phyloP scores from a whole-genome alignment of 306 rosid species.

The Cicer cuneatum region DNA sequence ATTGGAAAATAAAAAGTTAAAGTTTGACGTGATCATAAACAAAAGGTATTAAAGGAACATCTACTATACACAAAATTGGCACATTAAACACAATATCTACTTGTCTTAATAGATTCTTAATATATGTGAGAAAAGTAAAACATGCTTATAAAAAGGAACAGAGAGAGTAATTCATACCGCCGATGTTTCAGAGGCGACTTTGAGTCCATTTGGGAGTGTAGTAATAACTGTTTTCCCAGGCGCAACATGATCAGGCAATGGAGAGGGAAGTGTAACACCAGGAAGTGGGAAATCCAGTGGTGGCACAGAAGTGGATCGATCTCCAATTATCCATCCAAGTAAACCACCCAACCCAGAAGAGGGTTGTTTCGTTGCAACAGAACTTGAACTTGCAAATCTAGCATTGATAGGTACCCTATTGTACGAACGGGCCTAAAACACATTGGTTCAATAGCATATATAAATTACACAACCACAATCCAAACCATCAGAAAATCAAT shows the following conservation, averaged over 20 bases:
- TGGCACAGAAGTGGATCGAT: conserved; percentile 56
- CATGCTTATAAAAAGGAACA: too few relatives aligned
- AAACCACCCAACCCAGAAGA: conserved; percentile 70
- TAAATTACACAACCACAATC: background rate
- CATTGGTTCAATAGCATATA: conserved; percentile 25
- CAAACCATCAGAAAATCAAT: conserved; percentile 39
- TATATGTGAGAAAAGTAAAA: too few relatives aligned
- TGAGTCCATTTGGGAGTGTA: conserved; percentile 82
- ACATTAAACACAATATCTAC: too few relatives aligned
- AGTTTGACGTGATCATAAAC: too few relatives aligned
- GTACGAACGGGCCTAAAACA: conserved; percentile 60
- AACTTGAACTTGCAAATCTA: conserved; percentile 79
- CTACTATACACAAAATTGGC: too few relatives aligned
- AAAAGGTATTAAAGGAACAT: too few relatives aligned
- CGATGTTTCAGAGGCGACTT: conserved; percentile 78
- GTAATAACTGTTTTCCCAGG: conserved; percentile 71
- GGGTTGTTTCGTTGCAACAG: conserved; percentile 54
- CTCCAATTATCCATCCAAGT: conserved; percentile 81
- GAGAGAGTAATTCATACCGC: conserved; percentile 52
- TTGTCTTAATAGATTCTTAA: too few relatives aligned
- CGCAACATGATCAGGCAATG: conserved; percentile 81
- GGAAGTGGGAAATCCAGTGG: conserved; percentile 75
- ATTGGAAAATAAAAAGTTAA: too few relatives aligned
- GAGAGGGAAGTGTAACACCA: conserved; percentile 68
- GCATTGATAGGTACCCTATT: conserved; percentile 51